Conservation (phyloP, 176 grass and related monocot species). For the Paspalum vaginatum region DNA sequence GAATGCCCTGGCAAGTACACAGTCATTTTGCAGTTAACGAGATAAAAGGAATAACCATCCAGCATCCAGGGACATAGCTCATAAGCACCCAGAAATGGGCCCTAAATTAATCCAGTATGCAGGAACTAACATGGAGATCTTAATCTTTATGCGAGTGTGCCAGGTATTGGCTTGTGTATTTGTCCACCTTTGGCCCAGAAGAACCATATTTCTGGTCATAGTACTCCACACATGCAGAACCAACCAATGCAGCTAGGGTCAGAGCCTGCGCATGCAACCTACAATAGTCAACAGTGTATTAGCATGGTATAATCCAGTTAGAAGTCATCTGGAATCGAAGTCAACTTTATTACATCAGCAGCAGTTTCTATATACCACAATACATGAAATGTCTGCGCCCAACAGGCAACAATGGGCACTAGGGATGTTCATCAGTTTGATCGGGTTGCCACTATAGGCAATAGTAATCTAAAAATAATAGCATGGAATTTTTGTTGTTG, state of each 20-base stretch:
- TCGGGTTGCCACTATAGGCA: neutral
- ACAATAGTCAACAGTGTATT: conserved; percentile 41
- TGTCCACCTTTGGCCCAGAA: conserved; percentile 64
- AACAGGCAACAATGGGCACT: neutral
- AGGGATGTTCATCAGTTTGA: neutral
- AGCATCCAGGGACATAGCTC: conserved; percentile 1
- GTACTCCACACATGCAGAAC: conserved; percentile 86
- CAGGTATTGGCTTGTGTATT: conserved; percentile 74
- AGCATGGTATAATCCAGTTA: conserved; percentile 18
- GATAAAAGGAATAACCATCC: conserved; percentile 25
- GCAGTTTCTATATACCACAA: neutral
- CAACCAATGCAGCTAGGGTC: conserved; percentile 74
- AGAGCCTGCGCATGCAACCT: conserved; percentile 93
- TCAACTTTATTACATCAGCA: neutral
- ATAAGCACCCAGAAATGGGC: conserved; percentile 28
- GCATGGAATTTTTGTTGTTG: neutral
- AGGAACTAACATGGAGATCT: neutral
- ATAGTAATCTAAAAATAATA: neutral
- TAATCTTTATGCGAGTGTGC: conserved; percentile 83
- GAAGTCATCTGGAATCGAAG: neutral
- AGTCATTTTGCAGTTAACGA: conserved; percentile 15
- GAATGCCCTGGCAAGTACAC: conserved; percentile 19
- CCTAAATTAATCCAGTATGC: conserved; percentile 32
- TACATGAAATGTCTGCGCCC: neutral
- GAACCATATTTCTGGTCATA: conserved; percentile 74